Evolutionary conservation across 805 yeast genomes (phyloP).

Genomic region (Wickerhamomyces chambardii): DNA sequence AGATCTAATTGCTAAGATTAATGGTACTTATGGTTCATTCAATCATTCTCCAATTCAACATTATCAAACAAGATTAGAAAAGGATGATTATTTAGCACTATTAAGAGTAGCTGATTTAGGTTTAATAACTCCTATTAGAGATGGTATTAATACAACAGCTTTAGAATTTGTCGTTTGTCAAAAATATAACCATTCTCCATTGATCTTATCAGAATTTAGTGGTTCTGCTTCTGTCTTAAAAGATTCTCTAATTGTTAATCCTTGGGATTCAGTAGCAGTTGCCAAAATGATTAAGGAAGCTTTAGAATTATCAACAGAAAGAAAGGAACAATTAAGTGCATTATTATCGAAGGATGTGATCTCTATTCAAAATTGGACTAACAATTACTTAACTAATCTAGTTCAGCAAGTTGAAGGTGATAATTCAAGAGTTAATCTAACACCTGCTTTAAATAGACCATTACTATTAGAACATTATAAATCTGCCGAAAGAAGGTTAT

Average conservation of each 20-base stretch:
- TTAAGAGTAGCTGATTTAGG: slow-evolving; percentile 87
- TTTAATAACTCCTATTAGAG: slow-evolving; percentile 83
- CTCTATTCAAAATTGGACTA: slow-evolving; percentile 78
- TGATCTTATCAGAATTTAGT: slow-evolving; percentile 86
- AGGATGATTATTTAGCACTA: slow-evolving; percentile 83
- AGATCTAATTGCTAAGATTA: slow-evolving; percentile 75
- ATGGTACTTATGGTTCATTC: slow-evolving; percentile 75
- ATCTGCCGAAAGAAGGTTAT: slow-evolving; percentile 57
- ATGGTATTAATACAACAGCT: slow-evolving; percentile 95
- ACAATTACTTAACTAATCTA: slow-evolving; percentile 44
- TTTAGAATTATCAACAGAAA: slow-evolving; percentile 41
- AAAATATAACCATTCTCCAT: slow-evolving; percentile 61
- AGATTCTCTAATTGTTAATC: slow-evolving; percentile 81
- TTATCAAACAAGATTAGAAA: slow-evolving; percentile 81
- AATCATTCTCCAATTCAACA: slow-evolving; percentile 86
- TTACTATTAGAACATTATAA: slow-evolving; percentile 50
- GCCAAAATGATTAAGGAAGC: slow-evolving; percentile 75
- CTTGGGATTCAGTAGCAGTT: slow-evolving; percentile 95
- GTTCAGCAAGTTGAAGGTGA: slow-evolving; percentile 25
- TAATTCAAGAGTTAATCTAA: slow-evolving; percentile 38
- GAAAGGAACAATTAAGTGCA: slow-evolving; percentile 35
- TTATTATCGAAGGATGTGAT: slow-evolving; percentile 57
- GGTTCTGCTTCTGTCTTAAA: slow-evolving; percentile 71
- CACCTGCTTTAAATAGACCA: slow-evolving; percentile 79
- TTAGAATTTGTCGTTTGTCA: slow-evolving; percentile 88